Conservation (phyloP, 2,329 filamentous ascomycete genomes). For the Fusarium ramigenum region DNA sequence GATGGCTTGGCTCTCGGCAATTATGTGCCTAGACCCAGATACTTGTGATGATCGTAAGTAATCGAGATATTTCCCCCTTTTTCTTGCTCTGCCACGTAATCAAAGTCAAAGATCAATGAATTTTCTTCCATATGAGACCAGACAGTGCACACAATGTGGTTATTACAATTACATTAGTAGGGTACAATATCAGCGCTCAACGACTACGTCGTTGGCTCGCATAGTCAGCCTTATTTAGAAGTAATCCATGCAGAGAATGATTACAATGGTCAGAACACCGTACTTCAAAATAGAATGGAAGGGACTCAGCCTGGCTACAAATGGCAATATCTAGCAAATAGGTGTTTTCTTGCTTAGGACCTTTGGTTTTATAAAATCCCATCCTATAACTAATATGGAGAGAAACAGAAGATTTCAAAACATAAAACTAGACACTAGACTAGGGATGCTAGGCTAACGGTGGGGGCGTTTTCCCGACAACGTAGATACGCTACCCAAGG, state of each 20-base stretch:
- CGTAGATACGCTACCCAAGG: neutral
- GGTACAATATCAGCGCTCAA: neutral
- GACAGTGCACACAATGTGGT: neutral
- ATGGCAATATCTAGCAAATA: neutral
- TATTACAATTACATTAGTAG: neutral
- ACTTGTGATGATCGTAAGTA: neutral
- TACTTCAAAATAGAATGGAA: neutral
- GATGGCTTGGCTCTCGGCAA: slow-evolving; percentile 26
- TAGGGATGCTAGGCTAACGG: neutral
- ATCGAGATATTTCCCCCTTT: neutral
- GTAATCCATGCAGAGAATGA: neutral
- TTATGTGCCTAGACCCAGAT: slow-evolving; percentile 15
- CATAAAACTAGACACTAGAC: neutral
- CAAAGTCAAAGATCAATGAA: neutral
- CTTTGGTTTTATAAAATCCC: neutral
- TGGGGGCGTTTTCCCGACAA: neutral
- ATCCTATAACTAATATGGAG: neutral
- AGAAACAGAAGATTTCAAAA: neutral
- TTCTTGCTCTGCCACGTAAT: neutral
- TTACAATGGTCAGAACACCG: neutral
- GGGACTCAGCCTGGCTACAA: neutral
- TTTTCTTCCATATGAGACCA: neutral
- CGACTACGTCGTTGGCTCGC: neutral
- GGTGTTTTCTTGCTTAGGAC: neutral
- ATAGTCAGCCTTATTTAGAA: neutral